Evolutionary conservation across 768 basidiomycete species (phyloP).

Genomic region (Agrocybe praecox): DNA sequence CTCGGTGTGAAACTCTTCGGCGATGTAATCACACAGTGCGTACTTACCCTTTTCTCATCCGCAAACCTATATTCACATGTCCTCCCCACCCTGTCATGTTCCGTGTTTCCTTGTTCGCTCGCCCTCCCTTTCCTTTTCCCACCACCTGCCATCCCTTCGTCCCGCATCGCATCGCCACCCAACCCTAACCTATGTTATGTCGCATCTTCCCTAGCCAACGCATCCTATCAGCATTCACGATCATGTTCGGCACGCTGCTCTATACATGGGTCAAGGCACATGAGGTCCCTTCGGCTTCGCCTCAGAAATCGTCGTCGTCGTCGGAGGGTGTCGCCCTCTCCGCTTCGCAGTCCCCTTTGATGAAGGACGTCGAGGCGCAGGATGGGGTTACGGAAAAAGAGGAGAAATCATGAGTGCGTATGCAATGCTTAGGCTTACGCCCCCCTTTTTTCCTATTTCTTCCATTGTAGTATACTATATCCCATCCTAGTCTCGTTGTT

Average conservation of each 20-base stretch:
- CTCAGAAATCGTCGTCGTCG: too few species aligned
- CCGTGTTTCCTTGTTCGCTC: neutral
- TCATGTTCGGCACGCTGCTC: conserved; percentile 6
- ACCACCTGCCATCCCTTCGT: neutral
- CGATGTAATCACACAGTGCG: conserved; percentile 68
- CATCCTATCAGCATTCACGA: conserved; percentile 3
- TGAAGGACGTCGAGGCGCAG: neutral
- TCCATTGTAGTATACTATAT: too few species aligned
- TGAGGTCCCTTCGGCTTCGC: too few species aligned
- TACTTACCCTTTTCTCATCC: neutral
- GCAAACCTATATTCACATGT: neutral
- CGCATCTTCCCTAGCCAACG: conserved; percentile 10
- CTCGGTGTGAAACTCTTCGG: conserved; percentile 68
- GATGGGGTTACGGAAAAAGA: too few species aligned
- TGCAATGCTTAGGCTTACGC: too few species aligned
- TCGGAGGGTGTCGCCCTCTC: neutral
- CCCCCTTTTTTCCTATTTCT: too few species aligned
- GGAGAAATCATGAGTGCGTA: too few species aligned
- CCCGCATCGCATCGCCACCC: too few species aligned
- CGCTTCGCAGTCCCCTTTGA: neutral
- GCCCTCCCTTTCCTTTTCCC: neutral
- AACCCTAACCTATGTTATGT: too few species aligned
- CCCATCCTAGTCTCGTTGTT: too few species aligned
- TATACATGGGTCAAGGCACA: conserved; percentile 8
- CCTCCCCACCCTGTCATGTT: neutral